Percentiles rank a stretch among this genome's conserved stretches.
Evolutionary conservation across 495 filamentous ascomycete genomes (phyloP).

Genomic region (Acidomyces sp.): DNA sequence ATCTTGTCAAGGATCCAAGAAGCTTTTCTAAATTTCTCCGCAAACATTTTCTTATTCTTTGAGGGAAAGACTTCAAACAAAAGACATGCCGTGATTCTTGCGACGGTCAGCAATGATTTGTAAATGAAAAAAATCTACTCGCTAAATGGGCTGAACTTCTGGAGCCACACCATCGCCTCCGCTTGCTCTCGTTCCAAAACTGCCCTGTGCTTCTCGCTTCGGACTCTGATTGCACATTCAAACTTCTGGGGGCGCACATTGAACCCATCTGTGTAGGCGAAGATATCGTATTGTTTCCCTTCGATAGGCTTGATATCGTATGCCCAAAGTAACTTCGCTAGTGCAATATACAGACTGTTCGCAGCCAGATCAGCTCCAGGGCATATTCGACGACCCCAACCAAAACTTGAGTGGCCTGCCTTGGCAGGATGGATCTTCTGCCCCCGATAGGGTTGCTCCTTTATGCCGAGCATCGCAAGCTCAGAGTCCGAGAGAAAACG

Average conservation of each 20-base stretch:
- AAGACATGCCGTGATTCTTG: too few species aligned
- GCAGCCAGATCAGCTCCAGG: constrained; percentile 27
- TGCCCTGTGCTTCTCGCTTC: constrained; percentile 21
- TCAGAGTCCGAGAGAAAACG: constrained; percentile 23
- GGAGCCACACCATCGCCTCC: constrained; percentile 21
- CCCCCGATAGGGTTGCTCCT: constrained; percentile 18
- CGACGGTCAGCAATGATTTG: too few species aligned
- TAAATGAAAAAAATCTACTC: too few species aligned
- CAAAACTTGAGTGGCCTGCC: constrained; percentile 36
- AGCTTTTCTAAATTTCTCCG: too few species aligned
- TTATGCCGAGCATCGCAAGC: constrained; percentile 22
- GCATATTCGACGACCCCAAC: constrained; percentile 33
- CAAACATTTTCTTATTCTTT: too few species aligned
- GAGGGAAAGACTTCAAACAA: too few species aligned
- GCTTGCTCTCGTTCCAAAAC: constrained; percentile 21
- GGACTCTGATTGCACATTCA: constrained; percentile 22
- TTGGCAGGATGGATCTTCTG: constrained; percentile 32
- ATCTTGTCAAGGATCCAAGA: too few species aligned
- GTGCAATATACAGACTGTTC: constrained; percentile 26
- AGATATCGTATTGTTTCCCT: constrained; percentile 24
- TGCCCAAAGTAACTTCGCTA: constrained; percentile 27
- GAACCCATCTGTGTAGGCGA: constrained; percentile 30
- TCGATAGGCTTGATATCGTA: constrained; percentile 24
- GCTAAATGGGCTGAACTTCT: constrained; percentile 25
- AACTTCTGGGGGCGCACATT: constrained; percentile 27